Evolutionary conservation across 2,329 filamentous ascomycete species (phyloP).

Genomic region (Sclerotinia borealis): DNA sequence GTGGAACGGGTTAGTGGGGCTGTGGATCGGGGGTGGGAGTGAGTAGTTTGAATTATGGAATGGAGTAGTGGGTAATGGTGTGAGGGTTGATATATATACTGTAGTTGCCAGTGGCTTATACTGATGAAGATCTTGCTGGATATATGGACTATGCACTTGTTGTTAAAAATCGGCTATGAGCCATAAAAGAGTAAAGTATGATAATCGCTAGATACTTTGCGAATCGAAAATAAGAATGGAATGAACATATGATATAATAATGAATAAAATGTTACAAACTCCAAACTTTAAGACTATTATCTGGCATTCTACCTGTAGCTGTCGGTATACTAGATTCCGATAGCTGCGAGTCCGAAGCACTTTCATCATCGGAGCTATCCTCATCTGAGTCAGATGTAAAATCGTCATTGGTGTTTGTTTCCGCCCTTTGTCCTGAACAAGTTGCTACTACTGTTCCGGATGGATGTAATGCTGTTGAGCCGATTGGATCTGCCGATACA

Average conservation of each 20-base stretch:
- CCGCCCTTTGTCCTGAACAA: conserved; percentile 30
- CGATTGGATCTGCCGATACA: conserved; percentile 25
- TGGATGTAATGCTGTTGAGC: conserved; percentile 29
- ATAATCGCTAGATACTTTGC: too few species aligned
- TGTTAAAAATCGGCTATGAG: not conserved
- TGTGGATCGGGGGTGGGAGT: conserved; percentile 41
- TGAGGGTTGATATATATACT: not conserved
- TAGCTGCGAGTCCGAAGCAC: not conserved
- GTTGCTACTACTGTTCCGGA: conserved; percentile 32
- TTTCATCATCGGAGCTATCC: conserved; percentile 6
- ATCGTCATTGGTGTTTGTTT: conserved; percentile 9
- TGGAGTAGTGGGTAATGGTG: not conserved
- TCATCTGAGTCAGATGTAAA: conserved; percentile 13
- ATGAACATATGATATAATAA: not conserved
- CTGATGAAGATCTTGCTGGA: not conserved
- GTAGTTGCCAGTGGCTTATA: not conserved
- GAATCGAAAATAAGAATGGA: too few species aligned
- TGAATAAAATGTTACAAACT: conserved; percentile 32
- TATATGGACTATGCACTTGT: not conserved
- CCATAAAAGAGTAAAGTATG: not conserved
- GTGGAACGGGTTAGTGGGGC: conserved; percentile 44
- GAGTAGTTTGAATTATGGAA: not conserved
- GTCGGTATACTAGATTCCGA: not conserved
- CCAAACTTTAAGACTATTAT: conserved; percentile 45
- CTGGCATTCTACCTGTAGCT: conserved; percentile 20